phyloP scores from a whole-genome alignment of 306 rosid genomes.

The Medicago ruthenica region DNA sequence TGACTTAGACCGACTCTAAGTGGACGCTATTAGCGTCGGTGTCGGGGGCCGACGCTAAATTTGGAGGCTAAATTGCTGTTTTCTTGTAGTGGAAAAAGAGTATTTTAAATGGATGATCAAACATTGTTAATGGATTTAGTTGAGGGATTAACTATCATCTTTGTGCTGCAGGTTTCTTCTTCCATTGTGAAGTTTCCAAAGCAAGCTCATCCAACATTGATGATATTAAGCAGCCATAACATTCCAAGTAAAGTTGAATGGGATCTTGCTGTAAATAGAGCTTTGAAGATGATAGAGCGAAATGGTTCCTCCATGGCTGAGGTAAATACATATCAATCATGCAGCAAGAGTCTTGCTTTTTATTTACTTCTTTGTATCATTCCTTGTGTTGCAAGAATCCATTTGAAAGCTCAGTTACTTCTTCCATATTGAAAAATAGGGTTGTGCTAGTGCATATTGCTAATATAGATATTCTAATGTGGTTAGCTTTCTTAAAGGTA shows the following conservation, averaged over 20 bases:
- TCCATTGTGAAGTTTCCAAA: conserved; percentile 57
- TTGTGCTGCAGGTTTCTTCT: conserved; percentile 71
- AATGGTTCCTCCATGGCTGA: conserved; percentile 66
- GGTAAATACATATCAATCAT: conserved; percentile 47
- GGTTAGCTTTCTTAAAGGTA: no score
- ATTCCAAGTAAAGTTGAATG: conserved; percentile 66
- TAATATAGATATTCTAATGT: no score
- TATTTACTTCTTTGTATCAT: no score
- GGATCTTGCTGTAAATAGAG: conserved; percentile 76
- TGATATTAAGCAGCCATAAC: conserved; percentile 66
- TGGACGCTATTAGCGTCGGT: no score
- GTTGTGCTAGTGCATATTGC: no score
- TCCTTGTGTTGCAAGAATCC: no score
- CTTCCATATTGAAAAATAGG: no score
- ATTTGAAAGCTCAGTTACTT: no score
- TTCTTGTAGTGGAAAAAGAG: no score
- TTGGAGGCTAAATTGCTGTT: no score
- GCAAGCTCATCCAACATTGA: conserved; percentile 63
- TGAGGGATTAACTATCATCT: neutral
- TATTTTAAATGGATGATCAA: neutral
- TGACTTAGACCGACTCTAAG: no score
- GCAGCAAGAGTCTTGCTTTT: neutral
- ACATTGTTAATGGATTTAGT: neutral
- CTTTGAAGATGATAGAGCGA: conserved; percentile 69
- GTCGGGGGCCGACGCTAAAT: no score